Base-by-base conservation (phyloP, 2,329 filamentous ascomycete genomes). In the Fusarium clavum region DNA sequence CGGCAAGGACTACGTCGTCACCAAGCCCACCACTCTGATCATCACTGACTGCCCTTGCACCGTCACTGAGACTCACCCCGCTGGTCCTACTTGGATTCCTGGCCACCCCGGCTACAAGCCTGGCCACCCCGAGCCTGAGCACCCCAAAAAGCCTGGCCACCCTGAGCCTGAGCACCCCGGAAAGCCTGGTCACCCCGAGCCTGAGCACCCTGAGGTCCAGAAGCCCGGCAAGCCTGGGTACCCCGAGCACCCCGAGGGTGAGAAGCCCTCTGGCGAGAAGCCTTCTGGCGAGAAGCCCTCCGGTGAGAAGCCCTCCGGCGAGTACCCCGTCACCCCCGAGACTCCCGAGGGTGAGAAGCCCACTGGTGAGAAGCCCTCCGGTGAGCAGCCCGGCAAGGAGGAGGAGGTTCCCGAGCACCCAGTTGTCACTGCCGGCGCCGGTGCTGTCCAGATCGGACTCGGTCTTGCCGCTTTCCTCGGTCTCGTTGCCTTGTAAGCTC, bases 11-110 rank as follows among this genome's bases (percentile, higher is more conserved):
- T 89, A 86, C 82, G 84, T 85, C 49, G 83, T 88, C 72, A 85
- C 84, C 55, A 81, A 83, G 76, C 83, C 87, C 65, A 79, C 86
- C 72, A 85, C 84, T 58, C 78, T 89, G 69, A 88, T 85, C 73
- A 83, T 90, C 59, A 83, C 81, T 40, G 80, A 87, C 76, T 87
- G 85, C 79, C 84, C 85, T 61, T 87, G 85, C 81, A 86, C 85
- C 46, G 64, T 81, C 54, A 69, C 74, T 57, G 74, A 79, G 78
- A 77, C 77, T 67, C 61, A 72, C 43, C 27, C 48, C 67, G 80
- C 43, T 41, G 49, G 47, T 46, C 71, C 62, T 55, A 68, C 66
- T 46, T 65, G 67, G 67, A 67, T 70, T 34, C 66, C 48, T 22
- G 47, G 57, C 45, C 30, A 61, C 22, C 61, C 64, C 41, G 47